Percentiles rank a stretch among this genome's conserved stretches.
phyloP scores from a whole-genome alignment of 441 rosid genomes.

The Populus tomentosa region DNA sequence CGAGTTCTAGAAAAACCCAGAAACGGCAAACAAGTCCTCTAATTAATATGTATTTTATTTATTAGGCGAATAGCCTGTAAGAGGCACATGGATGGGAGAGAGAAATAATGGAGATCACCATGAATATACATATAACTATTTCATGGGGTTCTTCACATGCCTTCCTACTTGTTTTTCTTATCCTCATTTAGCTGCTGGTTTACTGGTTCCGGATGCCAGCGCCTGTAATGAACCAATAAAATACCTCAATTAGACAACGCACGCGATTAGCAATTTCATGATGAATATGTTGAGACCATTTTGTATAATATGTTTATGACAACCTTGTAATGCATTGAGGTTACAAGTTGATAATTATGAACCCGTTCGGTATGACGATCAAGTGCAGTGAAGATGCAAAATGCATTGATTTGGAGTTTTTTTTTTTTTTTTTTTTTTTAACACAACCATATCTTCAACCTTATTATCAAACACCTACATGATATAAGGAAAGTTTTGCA shows the following conservation, averaged over 20 bases:
- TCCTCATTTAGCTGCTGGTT: constrained; percentile 15
- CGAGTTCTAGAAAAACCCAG: background rate
- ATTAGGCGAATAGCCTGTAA: background rate
- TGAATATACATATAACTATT: background rate
- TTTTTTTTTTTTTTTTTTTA: no score
- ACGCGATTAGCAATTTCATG: background rate
- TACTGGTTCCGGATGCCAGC: constrained; percentile 3
- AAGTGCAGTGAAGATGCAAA: background rate
- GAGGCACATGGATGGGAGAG: background rate
- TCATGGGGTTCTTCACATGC: constrained; percentile 7
- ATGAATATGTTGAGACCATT: background rate
- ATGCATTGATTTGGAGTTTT: background rate
- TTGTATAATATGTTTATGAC: background rate
- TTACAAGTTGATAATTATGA: background rate
- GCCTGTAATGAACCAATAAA: background rate
- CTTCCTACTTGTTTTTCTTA: background rate
- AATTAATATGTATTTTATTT: background rate
- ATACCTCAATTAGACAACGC: background rate
- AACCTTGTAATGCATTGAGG: background rate
- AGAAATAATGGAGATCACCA: background rate
- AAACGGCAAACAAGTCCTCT: background rate
- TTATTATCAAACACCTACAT: background rate
- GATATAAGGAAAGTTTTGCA: no score
- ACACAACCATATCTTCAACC: background rate
- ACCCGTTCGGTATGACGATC: background rate